Evolutionary conservation across 2,329 filamentous ascomycete genomes (phyloP), one percentile per base, ranked within the genome.

Genomic region (Stachybotrys echinatus): DNA sequence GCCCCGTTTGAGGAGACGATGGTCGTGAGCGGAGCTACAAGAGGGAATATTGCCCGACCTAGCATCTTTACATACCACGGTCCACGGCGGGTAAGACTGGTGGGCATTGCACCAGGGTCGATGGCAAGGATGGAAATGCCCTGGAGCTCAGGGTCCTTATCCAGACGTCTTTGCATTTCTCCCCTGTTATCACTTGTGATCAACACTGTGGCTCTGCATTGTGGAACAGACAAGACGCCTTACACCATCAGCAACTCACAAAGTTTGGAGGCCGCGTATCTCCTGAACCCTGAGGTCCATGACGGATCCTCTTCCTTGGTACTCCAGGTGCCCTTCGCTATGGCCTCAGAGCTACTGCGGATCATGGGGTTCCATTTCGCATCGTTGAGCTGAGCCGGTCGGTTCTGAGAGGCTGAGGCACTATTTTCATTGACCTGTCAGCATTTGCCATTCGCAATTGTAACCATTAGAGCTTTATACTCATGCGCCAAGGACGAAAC

Each of bases 201-300:
- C n/a, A n/a, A n/a, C n/a, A n/a, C n/a, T n/a, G n/a, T n/a, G n/a
- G n/a, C n/a, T n/a, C n/a, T n/a, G n/a, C n/a, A n/a, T n/a, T n/a
- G n/a, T n/a, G n/a, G n/a, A n/a, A n/a, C n/a, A n/a, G n/a, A n/a
- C n/a, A n/a, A n/a, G n/a, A n/a, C n/a, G n/a, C n/a, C 45, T 67
- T 61, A 48, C 53, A 34, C 18, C 44, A 37, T 46, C 65, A 71
- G 70, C 12, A 71, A 56, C 17, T 52, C 55, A 52, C 62, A 72
- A 7, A 71, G 59, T 50, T 70, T 72, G 38, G 64, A 61, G 17
- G 65, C 69, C 8, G 66, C 69, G 46, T 72, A 72, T 23, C 69
- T 62, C 19, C 67, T 60, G 49, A 55, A 62, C 10, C 66, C 68
- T 12, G 58, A n/a, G n/a, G n/a, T n/a, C n/a, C 59, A 40, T 59